phyloP scores from a whole-genome alignment of 257 asterid genomes.

The Verbascum thapsus region DNA sequence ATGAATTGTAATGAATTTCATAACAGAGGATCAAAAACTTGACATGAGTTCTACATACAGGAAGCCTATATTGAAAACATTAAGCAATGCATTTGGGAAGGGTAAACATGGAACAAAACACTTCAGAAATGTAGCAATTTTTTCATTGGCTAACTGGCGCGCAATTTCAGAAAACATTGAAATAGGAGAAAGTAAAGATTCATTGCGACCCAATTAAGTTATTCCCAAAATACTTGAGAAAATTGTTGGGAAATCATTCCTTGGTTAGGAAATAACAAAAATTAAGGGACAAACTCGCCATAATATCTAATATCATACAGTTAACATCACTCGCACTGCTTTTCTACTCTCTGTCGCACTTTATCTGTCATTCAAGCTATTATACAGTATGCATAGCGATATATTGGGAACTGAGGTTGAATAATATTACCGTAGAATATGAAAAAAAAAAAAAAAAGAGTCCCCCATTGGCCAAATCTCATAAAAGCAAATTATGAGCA shows the following conservation, averaged over 20 bases:
- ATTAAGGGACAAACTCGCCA: neutral
- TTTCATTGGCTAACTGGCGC: neutral
- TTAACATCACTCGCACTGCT: neutral
- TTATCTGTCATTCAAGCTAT: slow-evolving; percentile 5
- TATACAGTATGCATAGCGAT: neutral
- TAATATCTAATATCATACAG: neutral
- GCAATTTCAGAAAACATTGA: neutral
- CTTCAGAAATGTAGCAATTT: neutral
- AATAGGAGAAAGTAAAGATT: neutral
- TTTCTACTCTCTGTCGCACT: neutral
- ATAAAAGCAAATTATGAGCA: neutral
- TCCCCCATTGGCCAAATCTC: neutral
- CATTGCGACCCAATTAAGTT: neutral
- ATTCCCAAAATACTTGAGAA: neutral
- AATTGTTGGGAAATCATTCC: neutral
- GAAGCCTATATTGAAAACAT: neutral
- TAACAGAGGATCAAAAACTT: neutral
- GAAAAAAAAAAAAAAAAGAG: neutral
- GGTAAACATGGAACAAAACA: neutral
- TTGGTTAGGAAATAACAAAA: too few species aligned
- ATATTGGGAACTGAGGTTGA: neutral
- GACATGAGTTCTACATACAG: neutral
- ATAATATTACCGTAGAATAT: neutral
- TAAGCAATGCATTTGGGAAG: neutral
- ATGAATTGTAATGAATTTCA: neutral